Base-by-base conservation (phyloP, 805 yeast genomes). In the Starmerella sirachaensis region DNA sequence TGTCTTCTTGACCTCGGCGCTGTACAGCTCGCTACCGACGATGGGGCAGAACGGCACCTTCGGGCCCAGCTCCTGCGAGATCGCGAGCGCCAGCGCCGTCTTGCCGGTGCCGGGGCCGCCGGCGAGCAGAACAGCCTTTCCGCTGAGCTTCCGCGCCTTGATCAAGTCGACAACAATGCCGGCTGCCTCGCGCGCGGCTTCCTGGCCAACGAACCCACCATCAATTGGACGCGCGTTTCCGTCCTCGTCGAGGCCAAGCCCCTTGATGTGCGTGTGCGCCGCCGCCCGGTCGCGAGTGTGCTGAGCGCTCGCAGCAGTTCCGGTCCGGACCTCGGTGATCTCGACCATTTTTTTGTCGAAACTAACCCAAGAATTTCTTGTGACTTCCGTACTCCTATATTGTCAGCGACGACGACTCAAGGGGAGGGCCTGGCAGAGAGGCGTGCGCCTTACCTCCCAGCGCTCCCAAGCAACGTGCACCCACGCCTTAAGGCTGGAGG, bases 41-140 rank as follows among this genome's bases (percentile, higher is more conserved):
- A 91, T 77, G 4, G 97, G 97, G 54, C 95, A 86, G 58, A 91
- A 91, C 32, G 98, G 98, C 38, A 91, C 97, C 56, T 88, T 85
- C 27, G 93, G 91, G 4, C 98, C 98, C 51, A 91, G 68, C 58
- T 84, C 95, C 58, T 91, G 97, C 3, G 96, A 83, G 40, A 91
- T 76, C 1, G 96, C 98, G 52, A 91, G 68, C 0, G 97, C 97
- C 53, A 91, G 69, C 1, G 98, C 98, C 3, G 98, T 91, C 59
- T 91, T 91, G 56, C 98, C 98, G 5, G 97, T 88, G 0, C 97
- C 95, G 8, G 98, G 97, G 5, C 94, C 93, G 36, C 98, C 98
- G 1, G 98, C 97, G 38, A 91, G 68, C 43, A 91, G 62, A 35
- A 91, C 76, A n/a, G 95, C 97, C 55, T 88, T 81, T 20, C 98